phyloP scores from a whole-genome alignment of 345 rosid genomes.

The Barbarea vulgaris region DNA sequence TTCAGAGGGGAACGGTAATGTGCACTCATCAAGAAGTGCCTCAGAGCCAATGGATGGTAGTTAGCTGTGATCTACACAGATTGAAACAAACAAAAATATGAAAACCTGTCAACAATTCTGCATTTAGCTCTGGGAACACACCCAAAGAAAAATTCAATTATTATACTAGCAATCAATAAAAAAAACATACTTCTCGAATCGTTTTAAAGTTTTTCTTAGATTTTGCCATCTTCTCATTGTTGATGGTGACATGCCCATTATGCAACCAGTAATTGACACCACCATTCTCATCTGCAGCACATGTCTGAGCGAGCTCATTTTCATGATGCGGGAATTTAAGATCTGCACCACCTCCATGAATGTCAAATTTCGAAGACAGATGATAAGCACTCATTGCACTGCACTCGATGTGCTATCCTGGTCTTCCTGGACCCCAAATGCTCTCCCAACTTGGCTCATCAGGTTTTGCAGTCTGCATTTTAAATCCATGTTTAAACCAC shows the following conservation, averaged over 20 bases:
- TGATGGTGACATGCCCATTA: slow-evolving; percentile 87
- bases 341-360: slow-evolving; percentile 90
- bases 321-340: slow-evolving; percentile 84
- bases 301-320: slow-evolving; percentile 87
- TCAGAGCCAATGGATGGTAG: slow-evolving; percentile 82
- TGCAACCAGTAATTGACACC: slow-evolving; percentile 79
- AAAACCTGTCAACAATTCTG: neutral
- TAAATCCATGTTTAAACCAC: neutral
- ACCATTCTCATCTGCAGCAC: slow-evolving; percentile 68
- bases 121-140: slow-evolving; percentile 1
- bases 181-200: slow-evolving; percentile 60
- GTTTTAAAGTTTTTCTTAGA: slow-evolving; percentile 74
- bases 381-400: slow-evolving; percentile 93
- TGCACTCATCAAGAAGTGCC: slow-evolving; percentile 83
- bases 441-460: slow-evolving; percentile 92
- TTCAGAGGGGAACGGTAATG: slow-evolving; percentile 86
- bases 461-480: slow-evolving; percentile 90
- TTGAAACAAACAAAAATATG: neutral
- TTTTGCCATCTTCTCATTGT: slow-evolving; percentile 86
- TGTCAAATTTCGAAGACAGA: slow-evolving; percentile 68
- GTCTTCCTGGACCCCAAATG: slow-evolving; percentile 92
- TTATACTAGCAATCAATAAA: neutral
- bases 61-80: slow-evolving; percentile 58
- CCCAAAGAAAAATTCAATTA: neutral
- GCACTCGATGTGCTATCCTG: slow-evolving; percentile 99